Evolutionary conservation across 1,284 basidiomycete species (phyloP).

Genomic region (Pseudozyma pruni): DNA sequence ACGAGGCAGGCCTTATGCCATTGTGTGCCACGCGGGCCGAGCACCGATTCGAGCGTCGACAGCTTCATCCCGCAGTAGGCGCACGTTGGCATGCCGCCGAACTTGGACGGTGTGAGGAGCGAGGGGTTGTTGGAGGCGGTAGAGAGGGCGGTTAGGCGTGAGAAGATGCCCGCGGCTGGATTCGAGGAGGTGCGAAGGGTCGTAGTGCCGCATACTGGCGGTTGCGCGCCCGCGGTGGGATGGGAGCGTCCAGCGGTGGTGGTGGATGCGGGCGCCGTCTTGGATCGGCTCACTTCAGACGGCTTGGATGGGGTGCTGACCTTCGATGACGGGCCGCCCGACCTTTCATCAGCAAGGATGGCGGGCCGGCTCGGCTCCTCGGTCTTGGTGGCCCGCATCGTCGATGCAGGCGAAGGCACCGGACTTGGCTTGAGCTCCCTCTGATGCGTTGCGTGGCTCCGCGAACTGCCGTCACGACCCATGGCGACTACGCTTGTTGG

Average conservation of each 20-base stretch:
- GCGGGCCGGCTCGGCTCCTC: too few species aligned
- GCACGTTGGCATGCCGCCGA: constrained; percentile 53
- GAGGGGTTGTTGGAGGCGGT: constrained; percentile 11
- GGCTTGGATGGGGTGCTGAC: too few species aligned
- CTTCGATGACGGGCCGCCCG: too few species aligned
- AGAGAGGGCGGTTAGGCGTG: constrained; percentile 20
- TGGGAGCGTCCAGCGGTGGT: constrained; percentile 29
- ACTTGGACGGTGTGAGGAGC: background rate
- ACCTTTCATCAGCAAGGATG: too few species aligned
- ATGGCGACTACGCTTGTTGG: background rate
- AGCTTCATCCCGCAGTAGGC: constrained; percentile 45
- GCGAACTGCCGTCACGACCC: background rate
- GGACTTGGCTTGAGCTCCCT: constrained; percentile 39
- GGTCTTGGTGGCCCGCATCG: constrained; percentile 8
- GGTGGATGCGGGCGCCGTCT: background rate
- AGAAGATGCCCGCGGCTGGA: constrained; percentile 49
- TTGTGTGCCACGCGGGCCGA: constrained; percentile 46
- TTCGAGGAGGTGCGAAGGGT: constrained; percentile 20
- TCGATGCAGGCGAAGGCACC: constrained; percentile 17
- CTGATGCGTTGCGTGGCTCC: constrained; percentile 46
- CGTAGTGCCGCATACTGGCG: constrained; percentile 44
- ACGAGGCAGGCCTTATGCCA: constrained; percentile 55
- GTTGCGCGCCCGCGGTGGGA: constrained; percentile 48
- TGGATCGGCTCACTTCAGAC: too few species aligned
- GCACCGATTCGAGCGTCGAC: constrained; percentile 48